Evolutionary conservation across 139 green algal genomes (phyloP).

Genomic region (Haematococcus sp.): DNA sequence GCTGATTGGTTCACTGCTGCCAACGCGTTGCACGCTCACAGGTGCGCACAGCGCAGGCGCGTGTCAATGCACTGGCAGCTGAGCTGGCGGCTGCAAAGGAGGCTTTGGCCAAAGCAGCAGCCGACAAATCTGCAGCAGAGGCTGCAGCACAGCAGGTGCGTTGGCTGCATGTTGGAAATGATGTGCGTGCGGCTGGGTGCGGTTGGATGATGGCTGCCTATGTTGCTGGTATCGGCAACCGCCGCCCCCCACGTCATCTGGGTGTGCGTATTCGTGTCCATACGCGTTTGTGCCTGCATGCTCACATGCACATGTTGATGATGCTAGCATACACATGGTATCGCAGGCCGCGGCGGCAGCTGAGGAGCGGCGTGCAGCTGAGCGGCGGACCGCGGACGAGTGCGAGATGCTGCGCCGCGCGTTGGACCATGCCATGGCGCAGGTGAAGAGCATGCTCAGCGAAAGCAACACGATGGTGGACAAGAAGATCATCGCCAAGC

Average conservation of each 20-base stretch:
- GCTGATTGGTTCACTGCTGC: too few species aligned
- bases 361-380: not conserved
- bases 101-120: not conserved
- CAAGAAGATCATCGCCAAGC: slow-evolving; percentile 59
- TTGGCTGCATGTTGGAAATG: not conserved
- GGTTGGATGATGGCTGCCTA: too few species aligned
- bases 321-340: too few species aligned
- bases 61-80: not conserved
- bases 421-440: slow-evolving; percentile 28
- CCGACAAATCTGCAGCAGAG: not conserved
- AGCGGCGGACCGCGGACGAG: slow-evolving; percentile 38
- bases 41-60: not conserved
- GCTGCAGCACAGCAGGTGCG: not conserved
- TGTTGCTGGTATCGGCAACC: not conserved
- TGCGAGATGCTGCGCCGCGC: slow-evolving; percentile 52
- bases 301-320: too few species aligned
- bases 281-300: too few species aligned
- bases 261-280: slow-evolving; percentile 8
- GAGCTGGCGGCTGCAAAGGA: not conserved
- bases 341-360: slow-evolving; percentile 6
- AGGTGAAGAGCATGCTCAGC: slow-evolving; percentile 30
- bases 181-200: too few species aligned
- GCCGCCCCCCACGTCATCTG: not conserved
- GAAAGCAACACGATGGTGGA: slow-evolving; percentile 48
- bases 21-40: slow-evolving; percentile 2